Base-by-base conservation (phyloP, 352 stramenopile genomes). In the Globisporangium barbulae region DNA sequence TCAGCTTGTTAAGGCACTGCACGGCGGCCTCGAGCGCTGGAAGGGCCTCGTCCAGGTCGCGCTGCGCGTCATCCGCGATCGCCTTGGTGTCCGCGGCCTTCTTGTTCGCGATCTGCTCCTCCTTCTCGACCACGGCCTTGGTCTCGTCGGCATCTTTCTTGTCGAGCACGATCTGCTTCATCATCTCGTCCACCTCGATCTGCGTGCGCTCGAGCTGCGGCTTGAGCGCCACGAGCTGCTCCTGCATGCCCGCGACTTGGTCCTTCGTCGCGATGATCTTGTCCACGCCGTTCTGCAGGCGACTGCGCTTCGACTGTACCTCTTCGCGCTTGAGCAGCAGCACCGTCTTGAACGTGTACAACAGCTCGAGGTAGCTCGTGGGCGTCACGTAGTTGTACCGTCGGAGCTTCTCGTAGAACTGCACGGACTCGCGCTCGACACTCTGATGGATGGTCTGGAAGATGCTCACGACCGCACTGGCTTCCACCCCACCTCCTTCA, bases 301-400 rank as follows among this genome's bases (percentile, higher is more conserved):
- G 85, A 56, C 76, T 96, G 3, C 77, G 92, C 65, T 86, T 95
- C 22, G 72, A 88, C 65, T 87, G 74, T 28, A 98, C 89, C 70
- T 98, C 91, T 7, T 97, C 88, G 10, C 92, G 76, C 64, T 98
- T 97, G 41, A 88, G 71, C n/a, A 84, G 64, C 39, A 98, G 67
- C 19, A 98, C 88, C 1, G 80, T 90, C 63, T 96, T 97, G 73
- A 98, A 98, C 12, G 92, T 98, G 63, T 92, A 85, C 19, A 98
- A 65, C n/a, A 98, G 63, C 67, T 98, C 93, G 7, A 98, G 66
- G 59, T 98, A 98, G 49, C 86, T 97, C 7, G 94, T 98, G 4
- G 94, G 94, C 8, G 94, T 98, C 25, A 98, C 94, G 73, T 98
- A 98, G 72, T 98, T 97, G 72, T 97, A 93, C 22, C 94, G 70